A percentile compares a stretch with the other conserved stretches of the same genome.
Conservation (phyloP, 805 yeast genomes). For the Teunomyces aglyptinius region DNA sequence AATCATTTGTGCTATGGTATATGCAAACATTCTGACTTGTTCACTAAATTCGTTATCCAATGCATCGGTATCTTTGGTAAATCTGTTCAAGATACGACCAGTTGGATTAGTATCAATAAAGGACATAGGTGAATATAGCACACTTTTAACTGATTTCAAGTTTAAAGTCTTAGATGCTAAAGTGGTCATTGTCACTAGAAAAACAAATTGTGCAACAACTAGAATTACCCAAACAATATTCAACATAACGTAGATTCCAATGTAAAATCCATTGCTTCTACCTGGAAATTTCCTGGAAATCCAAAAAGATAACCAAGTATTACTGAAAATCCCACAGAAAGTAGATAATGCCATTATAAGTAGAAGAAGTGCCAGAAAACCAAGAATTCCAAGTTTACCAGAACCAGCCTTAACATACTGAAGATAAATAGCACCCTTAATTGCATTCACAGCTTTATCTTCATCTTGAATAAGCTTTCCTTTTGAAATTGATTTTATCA, state of each 20-base stretch:
- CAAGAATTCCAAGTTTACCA: conserved; percentile 8
- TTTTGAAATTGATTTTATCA: conserved; percentile 4
- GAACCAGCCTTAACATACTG: conserved; percentile 14
- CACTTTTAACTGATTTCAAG: conserved; percentile 52
- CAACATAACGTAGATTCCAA: conserved; percentile 69
- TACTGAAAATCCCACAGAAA: conserved; percentile 18
- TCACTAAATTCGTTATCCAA: conserved; percentile 77
- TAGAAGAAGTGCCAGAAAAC: conserved; percentile 6
- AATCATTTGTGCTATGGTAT: conserved; percentile 49
- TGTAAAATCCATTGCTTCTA: conserved; percentile 55
- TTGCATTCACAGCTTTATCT: conserved; percentile 16
- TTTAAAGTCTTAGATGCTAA: conserved; percentile 57
- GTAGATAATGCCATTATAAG: conserved; percentile 9
- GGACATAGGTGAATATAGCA: conserved; percentile 77
- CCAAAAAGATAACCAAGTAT: conserved; percentile 27
- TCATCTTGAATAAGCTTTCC: conserved; percentile 18
- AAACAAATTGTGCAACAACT: conserved; percentile 40
- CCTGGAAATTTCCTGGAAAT: conserved; percentile 33
- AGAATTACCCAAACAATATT: conserved; percentile 48
- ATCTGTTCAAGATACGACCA: conserved; percentile 81
- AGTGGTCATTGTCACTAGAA: conserved; percentile 49
- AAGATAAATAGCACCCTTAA: conserved; percentile 12
- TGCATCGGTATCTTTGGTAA: conserved; percentile 84
- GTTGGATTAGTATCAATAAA: conserved; percentile 83
- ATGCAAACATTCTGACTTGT: conserved; percentile 59